Percentiles rank a stretch among this genome's conserved stretches.
These are phyloP conservation scores for Pterula multifida DNA, from an alignment of 1,284 basidiomycete genomes.

Conservation along the genomic window DNA sequence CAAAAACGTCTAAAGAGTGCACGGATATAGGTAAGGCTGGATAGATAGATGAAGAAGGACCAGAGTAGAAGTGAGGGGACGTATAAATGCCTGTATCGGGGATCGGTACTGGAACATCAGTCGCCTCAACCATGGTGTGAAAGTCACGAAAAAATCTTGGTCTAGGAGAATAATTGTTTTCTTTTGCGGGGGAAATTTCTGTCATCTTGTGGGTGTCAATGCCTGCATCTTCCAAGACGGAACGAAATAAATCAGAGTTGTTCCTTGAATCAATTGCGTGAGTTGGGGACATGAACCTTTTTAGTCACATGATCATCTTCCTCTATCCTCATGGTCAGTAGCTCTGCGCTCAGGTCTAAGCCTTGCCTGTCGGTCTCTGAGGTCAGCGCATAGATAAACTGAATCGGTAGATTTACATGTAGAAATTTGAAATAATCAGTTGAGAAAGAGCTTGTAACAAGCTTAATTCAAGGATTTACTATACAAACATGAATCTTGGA, in stretches of 20 bases:
- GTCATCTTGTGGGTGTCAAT: background rate
- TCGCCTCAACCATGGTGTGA: background rate
- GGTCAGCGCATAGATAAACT: too few relatives aligned
- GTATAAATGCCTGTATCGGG: constrained; percentile 9
- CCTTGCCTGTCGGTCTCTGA: too few relatives aligned
- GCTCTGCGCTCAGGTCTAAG: too few relatives aligned
- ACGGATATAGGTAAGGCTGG: constrained; percentile 3
- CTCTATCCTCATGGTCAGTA: background rate
- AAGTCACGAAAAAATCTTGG: background rate
- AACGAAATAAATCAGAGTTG: too few relatives aligned
- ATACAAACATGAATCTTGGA: too few relatives aligned
- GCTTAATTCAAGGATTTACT: too few relatives aligned
- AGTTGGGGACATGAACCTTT: background rate
- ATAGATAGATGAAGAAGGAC: constrained; percentile 8
- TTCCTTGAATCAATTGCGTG: background rate
- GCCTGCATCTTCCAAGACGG: too few relatives aligned
- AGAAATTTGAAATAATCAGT: too few relatives aligned
- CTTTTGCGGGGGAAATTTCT: background rate
- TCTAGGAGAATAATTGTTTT: background rate
- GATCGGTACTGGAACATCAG: constrained; percentile 9
- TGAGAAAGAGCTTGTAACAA: too few relatives aligned
- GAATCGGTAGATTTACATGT: too few relatives aligned
- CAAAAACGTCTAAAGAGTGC: constrained; percentile 6
- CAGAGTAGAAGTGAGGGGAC: background rate
- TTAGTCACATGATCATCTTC: background rate